Conservation (phyloP, 106 monocot genomes). For the Apostasia shenzhenica region DNA sequence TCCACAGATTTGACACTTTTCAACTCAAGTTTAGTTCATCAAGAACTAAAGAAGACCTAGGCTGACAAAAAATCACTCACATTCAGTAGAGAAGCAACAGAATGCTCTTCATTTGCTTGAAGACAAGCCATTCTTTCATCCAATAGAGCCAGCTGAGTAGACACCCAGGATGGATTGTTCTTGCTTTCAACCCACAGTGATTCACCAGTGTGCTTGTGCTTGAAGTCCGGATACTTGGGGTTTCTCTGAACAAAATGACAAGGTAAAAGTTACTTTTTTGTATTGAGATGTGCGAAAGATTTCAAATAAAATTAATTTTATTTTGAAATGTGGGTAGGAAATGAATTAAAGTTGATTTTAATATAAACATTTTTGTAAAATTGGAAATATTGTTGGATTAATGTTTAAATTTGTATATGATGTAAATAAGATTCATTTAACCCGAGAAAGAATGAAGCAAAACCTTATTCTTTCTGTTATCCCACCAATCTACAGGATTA, state of each 20-base stretch:
- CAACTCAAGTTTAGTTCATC: not conserved
- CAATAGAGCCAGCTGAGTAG: slow-evolving; percentile 67
- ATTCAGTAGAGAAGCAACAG: slow-evolving; percentile 36
- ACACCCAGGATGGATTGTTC: slow-evolving; percentile 84
- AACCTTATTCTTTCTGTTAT: slow-evolving; percentile 90
- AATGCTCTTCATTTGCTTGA: slow-evolving; percentile 32
- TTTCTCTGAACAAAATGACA: slow-evolving; percentile 46
- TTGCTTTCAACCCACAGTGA: slow-evolving; percentile 82
- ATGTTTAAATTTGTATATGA: no score
- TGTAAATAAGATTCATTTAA: no score
- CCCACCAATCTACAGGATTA: slow-evolving; percentile 95
- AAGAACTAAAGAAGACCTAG: slow-evolving; percentile 1
- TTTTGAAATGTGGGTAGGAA: no score
- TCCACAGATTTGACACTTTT: no score
- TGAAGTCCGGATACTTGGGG: slow-evolving; percentile 85
- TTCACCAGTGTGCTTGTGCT: slow-evolving; percentile 93
- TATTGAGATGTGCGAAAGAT: no score
- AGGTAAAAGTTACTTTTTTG: no score
- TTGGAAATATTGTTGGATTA: no score
- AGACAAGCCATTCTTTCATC: slow-evolving; percentile 60
- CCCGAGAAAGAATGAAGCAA: not conserved
- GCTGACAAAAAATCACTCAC: slow-evolving; percentile 27
- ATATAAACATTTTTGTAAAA: no score
- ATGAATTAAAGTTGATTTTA: no score
- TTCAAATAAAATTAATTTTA: no score